Conservation (phyloP, 495 filamentous ascomycete genomes). For the Darksidea phi region DNA sequence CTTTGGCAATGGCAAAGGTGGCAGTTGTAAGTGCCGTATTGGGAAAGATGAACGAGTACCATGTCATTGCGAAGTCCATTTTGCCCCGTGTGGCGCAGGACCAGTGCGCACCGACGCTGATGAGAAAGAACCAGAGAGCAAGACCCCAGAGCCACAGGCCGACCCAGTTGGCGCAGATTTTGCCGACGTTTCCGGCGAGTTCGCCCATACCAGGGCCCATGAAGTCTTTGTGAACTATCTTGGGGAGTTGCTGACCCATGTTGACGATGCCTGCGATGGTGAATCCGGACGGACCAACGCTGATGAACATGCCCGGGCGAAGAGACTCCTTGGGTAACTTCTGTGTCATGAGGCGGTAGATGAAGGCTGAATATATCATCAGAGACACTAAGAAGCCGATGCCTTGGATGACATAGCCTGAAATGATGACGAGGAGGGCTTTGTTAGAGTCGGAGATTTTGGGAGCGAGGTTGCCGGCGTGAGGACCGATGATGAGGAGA, state of each 20-base stretch:
- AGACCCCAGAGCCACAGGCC: conserved; percentile 84
- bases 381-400: conserved; percentile 81
- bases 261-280: conserved; percentile 67
- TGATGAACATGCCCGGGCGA: conserved; percentile 82
- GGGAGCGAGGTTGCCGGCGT: conserved; percentile 64
- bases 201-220: conserved; percentile 55
- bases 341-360: conserved; percentile 88
- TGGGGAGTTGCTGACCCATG: conserved; percentile 53
- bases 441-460: conserved; percentile 44
- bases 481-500: conserved; percentile 73
- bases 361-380: conserved; percentile 82
- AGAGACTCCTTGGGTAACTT: conserved; percentile 76
- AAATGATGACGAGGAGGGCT: conserved; percentile 65
- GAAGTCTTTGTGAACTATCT: conserved; percentile 54
- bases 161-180: conserved; percentile 57
- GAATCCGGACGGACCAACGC: conserved; percentile 75
- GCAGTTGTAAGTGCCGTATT: conserved; percentile 76
- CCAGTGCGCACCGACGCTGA: conserved; percentile 72
- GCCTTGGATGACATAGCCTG: conserved; percentile 72
- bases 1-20: conserved; percentile 66
- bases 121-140: conserved; percentile 83
- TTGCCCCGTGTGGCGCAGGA: conserved; percentile 60
- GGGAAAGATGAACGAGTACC: conserved; percentile 85
- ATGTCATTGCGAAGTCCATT: conserved; percentile 81
- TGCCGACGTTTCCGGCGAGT: conserved; percentile 55